These are phyloP conservation scores for Populus davidiana DNA, from an alignment of 345 rosid genomes.

Conservation along the genomic window DNA sequence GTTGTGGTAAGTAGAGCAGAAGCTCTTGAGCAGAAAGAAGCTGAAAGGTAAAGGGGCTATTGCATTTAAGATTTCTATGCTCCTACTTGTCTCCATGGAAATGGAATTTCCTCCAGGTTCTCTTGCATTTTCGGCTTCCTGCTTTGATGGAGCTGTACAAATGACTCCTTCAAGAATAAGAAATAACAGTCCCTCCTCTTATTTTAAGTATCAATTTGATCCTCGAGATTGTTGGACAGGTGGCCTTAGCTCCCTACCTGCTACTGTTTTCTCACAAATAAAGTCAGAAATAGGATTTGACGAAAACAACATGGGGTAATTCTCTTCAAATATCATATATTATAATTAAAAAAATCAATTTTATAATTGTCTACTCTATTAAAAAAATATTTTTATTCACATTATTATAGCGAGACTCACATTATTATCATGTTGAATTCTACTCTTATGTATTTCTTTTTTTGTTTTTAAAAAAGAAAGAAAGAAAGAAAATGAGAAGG, in stretches of 20 bases:
- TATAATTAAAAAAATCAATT: too few relatives aligned
- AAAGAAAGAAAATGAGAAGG: not conserved
- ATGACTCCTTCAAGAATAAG: not conserved
- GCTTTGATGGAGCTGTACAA: not conserved
- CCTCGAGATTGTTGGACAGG: not conserved
- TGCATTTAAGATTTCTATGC: conserved; percentile 39
- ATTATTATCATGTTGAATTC: too few relatives aligned
- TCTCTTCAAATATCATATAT: not conserved
- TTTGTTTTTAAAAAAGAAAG: too few relatives aligned
- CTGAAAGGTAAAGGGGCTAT: conserved; percentile 31
- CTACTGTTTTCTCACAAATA: not conserved
- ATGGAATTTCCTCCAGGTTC: not conserved
- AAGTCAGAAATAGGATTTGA: not conserved
- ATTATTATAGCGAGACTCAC: too few relatives aligned
- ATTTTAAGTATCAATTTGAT: not conserved
- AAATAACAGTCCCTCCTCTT: not conserved
- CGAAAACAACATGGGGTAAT: not conserved
- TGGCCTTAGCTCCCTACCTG: not conserved
- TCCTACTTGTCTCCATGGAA: conserved; percentile 14
- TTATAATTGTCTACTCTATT: too few relatives aligned
- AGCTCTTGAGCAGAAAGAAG: conserved; percentile 28
- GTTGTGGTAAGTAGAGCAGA: conserved; percentile 27
- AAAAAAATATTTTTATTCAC: too few relatives aligned
- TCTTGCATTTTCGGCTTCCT: not conserved
- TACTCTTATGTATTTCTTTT: too few relatives aligned